phyloP scores from a whole-genome alignment of 2,329 filamentous ascomycete species.

The Chrysoporthe cubensis region DNA sequence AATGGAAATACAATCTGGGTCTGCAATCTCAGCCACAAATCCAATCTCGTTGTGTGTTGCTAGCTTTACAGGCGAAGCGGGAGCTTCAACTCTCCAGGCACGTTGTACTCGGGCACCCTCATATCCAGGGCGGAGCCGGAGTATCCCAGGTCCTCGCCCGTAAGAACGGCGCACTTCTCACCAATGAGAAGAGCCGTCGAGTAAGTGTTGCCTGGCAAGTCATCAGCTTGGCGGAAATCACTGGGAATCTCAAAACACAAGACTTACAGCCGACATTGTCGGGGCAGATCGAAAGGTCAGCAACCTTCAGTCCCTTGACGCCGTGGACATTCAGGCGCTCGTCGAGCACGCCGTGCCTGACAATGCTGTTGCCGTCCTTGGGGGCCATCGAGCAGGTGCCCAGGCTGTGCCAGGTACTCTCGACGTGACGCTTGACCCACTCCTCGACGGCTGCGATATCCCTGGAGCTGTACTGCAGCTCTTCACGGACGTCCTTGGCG shows the following conservation, averaged over 20 bases:
- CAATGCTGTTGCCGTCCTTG: slow-evolving; percentile 75
- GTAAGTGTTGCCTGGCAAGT: slow-evolving; percentile 41
- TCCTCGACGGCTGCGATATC: slow-evolving; percentile 63
- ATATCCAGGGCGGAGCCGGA: slow-evolving; percentile 74
- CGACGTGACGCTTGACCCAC: slow-evolving; percentile 71
- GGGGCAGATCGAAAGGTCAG: slow-evolving; percentile 75
- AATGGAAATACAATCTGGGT: background rate
- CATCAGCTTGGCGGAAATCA: slow-evolving; percentile 32
- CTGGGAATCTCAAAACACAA: slow-evolving; percentile 47
- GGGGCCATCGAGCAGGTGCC: slow-evolving; percentile 80
- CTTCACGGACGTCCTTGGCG: slow-evolving; percentile 60
- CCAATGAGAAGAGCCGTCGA: slow-evolving; percentile 75
- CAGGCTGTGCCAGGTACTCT: slow-evolving; percentile 73
- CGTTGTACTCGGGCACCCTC: slow-evolving; percentile 70
- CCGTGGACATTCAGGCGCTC: slow-evolving; percentile 79
- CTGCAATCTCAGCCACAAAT: background rate
- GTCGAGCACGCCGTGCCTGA: slow-evolving; percentile 78
- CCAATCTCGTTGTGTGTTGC: background rate
- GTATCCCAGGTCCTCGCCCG: slow-evolving; percentile 76
- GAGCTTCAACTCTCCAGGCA: slow-evolving; percentile 52
- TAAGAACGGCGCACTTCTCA: slow-evolving; percentile 72
- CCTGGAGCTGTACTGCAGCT: slow-evolving; percentile 66
- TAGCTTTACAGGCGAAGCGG: slow-evolving; percentile 44
- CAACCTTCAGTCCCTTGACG: slow-evolving; percentile 77
- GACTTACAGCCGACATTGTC: slow-evolving; percentile 74